Percentiles rank a stretch among this genome's conserved stretches.
These are phyloP conservation scores for Sporothrix euskadiensis DNA, from an alignment of 2,329 filamentous ascomycete species.

Conservation along the genomic window DNA sequence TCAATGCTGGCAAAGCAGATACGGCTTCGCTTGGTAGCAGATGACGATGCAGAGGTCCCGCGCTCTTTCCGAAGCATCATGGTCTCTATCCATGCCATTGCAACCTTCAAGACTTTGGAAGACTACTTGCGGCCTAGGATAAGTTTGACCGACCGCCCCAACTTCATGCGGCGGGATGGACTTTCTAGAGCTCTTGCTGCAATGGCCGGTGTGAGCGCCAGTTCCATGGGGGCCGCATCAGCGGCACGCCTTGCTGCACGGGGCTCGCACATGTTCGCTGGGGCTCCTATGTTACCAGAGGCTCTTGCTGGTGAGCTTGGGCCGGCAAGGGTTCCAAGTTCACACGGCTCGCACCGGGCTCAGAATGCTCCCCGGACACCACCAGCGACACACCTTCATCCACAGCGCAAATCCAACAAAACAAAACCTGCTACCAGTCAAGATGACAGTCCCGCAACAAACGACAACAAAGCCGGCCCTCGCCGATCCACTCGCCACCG, in stretches of 20 bases:
- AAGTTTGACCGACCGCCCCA: slow-evolving; percentile 72
- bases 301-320: slow-evolving; percentile 36
- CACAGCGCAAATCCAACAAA: slow-evolving; percentile 49
- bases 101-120: slow-evolving; percentile 94
- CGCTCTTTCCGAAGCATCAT: slow-evolving; percentile 88
- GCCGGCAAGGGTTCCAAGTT: neutral
- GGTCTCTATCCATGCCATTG: slow-evolving; percentile 97
- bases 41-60: slow-evolving; percentile 88
- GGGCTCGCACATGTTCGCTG: slow-evolving; percentile 36
- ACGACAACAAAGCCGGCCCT: slow-evolving; percentile 58
- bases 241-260: slow-evolving; percentile 52
- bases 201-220: slow-evolving; percentile 67
- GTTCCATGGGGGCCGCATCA: slow-evolving; percentile 53
- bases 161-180: slow-evolving; percentile 60
- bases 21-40: slow-evolving; percentile 81
- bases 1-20: slow-evolving; percentile 98
- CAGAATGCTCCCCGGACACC: neutral
- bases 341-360: neutral
- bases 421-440: slow-evolving; percentile 41
- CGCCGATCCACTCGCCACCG: slow-evolving; percentile 66
- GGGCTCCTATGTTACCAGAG: slow-evolving; percentile 40
- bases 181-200: slow-evolving; percentile 71
- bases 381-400: slow-evolving; percentile 35
- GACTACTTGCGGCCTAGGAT: slow-evolving; percentile 94
- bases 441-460: slow-evolving; percentile 36